A percentile compares a stretch with the other conserved stretches of the same genome.
Evolutionary conservation across 2,329 filamentous ascomycete species (phyloP).

Genomic region (Fusarium devonianum): DNA sequence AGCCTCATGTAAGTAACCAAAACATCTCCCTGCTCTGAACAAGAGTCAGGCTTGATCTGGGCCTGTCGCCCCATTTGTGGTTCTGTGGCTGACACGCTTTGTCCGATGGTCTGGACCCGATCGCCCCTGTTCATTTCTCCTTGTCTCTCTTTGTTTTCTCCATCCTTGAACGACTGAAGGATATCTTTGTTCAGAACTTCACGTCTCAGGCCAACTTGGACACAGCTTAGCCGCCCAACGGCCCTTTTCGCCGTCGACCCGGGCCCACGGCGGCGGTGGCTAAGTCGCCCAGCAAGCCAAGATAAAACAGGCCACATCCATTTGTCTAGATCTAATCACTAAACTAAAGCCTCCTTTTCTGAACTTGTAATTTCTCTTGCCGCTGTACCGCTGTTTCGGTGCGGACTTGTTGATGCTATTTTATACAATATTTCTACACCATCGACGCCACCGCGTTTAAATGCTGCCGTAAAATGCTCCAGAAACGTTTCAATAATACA

Average conservation of each 20-base stretch:
- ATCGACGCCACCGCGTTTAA: slow-evolving; percentile 34
- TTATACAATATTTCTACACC: slow-evolving; percentile 19
- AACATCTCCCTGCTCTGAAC: background rate
- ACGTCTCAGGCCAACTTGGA: too few relatives aligned
- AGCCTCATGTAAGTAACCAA: slow-evolving; percentile 24
- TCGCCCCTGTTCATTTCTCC: slow-evolving; percentile 27
- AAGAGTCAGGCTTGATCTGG: slow-evolving; percentile 14
- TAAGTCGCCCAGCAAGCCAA: background rate
- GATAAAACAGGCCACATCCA: background rate
- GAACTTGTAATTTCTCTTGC: slow-evolving; percentile 16
- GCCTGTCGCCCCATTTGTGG: slow-evolving; percentile 19
- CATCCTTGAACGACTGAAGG: slow-evolving; percentile 17
- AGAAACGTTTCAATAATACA: slow-evolving; percentile 3
- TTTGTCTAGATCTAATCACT: slow-evolving; percentile 18
- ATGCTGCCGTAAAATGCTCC: slow-evolving; percentile 16
- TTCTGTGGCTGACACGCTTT: background rate
- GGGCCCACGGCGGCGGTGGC: slow-evolving; percentile 15
- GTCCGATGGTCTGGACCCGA: slow-evolving; percentile 25
- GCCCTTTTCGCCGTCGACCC: slow-evolving; percentile 5
- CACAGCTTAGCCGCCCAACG: slow-evolving; percentile 28
- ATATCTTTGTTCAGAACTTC: slow-evolving; percentile 19
- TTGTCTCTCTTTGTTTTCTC: slow-evolving; percentile 15
- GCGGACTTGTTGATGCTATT: slow-evolving; percentile 7
- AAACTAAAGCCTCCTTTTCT: slow-evolving; percentile 13
- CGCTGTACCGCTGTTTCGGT: slow-evolving; percentile 2